Conservation (phyloP, 371 early-diverging fungal genomes). For the Capillidium heterosporum region DNA sequence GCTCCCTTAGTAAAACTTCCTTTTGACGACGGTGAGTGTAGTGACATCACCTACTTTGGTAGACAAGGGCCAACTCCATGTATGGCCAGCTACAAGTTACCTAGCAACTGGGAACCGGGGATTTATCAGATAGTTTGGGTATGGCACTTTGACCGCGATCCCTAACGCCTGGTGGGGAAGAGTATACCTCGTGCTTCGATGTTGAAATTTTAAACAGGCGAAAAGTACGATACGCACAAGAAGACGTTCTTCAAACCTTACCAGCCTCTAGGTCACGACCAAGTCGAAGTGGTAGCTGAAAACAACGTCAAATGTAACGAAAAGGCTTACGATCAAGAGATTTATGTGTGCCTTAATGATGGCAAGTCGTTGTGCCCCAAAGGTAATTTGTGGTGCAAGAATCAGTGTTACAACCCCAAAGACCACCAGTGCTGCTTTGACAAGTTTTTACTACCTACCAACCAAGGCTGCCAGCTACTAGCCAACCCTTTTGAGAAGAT, state of each 20-base stretch:
- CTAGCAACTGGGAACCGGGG: constrained; percentile 10
- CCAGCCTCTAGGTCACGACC: not conserved
- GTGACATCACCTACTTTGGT: not conserved
- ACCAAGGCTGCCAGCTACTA: not conserved
- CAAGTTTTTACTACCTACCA: not conserved
- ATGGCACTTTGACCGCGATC: constrained; percentile 15
- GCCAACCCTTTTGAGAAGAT: not conserved
- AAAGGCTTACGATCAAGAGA: not conserved
- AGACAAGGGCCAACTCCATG: constrained; percentile 8
- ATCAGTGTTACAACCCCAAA: not conserved
- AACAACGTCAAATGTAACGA: not conserved
- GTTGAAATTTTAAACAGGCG: constrained; percentile 6
- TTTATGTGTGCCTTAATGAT: not conserved
- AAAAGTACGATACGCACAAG: not conserved
- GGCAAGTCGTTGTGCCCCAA: not conserved
- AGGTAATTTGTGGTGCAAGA: not conserved
- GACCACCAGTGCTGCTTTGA: not conserved
- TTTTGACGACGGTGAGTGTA: constrained; percentile 3
- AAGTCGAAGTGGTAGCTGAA: not conserved
- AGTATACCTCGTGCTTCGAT: constrained; percentile 18
- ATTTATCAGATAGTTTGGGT: constrained; percentile 15
- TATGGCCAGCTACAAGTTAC: constrained; percentile 11
- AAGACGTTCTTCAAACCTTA: not conserved
- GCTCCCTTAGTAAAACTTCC: not conserved
- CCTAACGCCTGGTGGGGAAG: constrained; percentile 13